Evolutionary conservation across 2,329 filamentous ascomycete species (phyloP), one percentile per base, ranked within the genome.

Genomic region (Penicillium crustosum): DNA sequence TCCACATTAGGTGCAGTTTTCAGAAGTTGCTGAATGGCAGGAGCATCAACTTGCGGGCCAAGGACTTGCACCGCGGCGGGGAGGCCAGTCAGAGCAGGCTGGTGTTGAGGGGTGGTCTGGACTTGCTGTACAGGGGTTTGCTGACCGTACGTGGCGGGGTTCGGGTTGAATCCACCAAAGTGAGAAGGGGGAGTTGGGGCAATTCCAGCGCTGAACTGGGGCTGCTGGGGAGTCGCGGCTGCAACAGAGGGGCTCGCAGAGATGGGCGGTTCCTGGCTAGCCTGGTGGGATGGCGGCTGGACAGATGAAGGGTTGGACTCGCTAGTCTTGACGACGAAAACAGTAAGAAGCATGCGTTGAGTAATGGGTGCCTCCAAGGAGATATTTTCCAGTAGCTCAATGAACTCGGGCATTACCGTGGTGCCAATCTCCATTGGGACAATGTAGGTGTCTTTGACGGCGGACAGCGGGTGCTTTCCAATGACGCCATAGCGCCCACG

Each of bases 381-480:
- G 72, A 93, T 93, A 66, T 93, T 89, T 61, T 91, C 88, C n/a
- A 97, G 83, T 68, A 96, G 89, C 60, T 91, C 85, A 73, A 97
- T 86, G 67, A 97, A 96, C 61, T 93, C 90, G 0, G 94, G 93
- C 43, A 93, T 84, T 49, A 78, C 77, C 35, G 76, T 78, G 27
- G 85, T 81, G 27, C 90, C 91, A 6, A 87, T 83, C 33, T 91
- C 85, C 5, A 97, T 85, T 0, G 94, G 93, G 10, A 97, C 88
- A 33, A 97, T 83, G 73, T 97, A 97, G 1, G 93, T 90, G 70
- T 97, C 93, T 59, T 92, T 88, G 49, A 97, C 89, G 59, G 91
- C 88, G 21, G 86, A 83, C 31, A 87, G 77, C 1, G 84, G 83
- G 72, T 90, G 89, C 70, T 93, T 90, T 15, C 88, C 88, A 7